Evolutionary conservation across 1,284 basidiomycete genomes (phyloP).

Genomic region (Neotropicomus parvogracilis): DNA sequence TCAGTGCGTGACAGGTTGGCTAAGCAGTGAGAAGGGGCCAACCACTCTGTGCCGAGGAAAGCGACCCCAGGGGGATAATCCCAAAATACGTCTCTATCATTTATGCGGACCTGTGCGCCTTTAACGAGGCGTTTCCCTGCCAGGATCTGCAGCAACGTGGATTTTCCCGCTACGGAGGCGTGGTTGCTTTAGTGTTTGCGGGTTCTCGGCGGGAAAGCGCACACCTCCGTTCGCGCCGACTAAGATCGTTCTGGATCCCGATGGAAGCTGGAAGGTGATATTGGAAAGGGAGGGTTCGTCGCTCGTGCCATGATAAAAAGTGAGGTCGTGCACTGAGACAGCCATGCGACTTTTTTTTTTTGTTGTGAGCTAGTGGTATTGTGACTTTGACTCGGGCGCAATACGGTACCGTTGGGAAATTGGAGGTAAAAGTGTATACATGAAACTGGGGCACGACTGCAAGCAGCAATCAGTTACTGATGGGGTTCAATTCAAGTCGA

Average conservation of each 20-base stretch:
- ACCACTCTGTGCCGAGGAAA: constrained; percentile 92
- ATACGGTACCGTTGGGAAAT: too few species aligned
- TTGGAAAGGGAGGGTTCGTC: constrained; percentile 54
- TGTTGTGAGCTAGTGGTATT: too few species aligned
- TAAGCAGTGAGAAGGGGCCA: constrained; percentile 27
- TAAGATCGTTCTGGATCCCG: constrained; percentile 77
- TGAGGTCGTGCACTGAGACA: constrained; percentile 58
- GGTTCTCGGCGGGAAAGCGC: constrained; percentile 21
- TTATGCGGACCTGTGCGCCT: constrained; percentile 66
- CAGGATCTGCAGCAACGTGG: constrained; percentile 89
- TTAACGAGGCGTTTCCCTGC: constrained; percentile 88
- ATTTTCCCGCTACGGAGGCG: constrained; percentile 75
- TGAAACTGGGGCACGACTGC: too few species aligned
- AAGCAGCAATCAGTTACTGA: too few species aligned
- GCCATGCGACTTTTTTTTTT: too few species aligned
- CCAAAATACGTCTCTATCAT: constrained; percentile 83
- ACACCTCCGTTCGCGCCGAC: constrained; percentile 90
- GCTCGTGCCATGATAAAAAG: constrained; percentile 54
- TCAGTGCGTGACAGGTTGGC: neutral
- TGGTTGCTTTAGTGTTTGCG: neutral
- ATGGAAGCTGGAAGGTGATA: constrained; percentile 63
- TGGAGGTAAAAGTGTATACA: too few species aligned
- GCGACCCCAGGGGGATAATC: constrained; percentile 73
- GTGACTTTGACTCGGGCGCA: too few species aligned
- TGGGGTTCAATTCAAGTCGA: too few species aligned